phyloP scores from a whole-genome alignment of 352 stramenopile species.

The Stramenopiles sp. region DNA sequence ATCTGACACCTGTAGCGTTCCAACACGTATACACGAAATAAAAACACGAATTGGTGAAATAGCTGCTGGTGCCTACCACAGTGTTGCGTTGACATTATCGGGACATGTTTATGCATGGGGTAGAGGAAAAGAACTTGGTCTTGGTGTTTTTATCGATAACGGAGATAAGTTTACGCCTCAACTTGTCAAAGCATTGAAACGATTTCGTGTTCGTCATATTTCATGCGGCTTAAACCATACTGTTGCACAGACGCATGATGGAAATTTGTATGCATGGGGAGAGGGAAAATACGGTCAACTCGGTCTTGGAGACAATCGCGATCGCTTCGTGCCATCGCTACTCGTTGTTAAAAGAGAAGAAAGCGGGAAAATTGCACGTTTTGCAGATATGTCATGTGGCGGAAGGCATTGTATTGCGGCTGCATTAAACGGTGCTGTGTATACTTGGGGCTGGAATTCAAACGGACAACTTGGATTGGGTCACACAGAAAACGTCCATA shows the following conservation, averaged over 20 bases:
- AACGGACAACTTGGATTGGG: background rate
- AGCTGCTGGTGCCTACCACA: background rate
- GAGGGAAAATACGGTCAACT: background rate
- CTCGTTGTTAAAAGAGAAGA: background rate
- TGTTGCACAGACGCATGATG: background rate
- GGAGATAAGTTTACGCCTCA: background rate
- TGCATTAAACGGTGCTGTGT: background rate
- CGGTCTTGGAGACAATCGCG: background rate
- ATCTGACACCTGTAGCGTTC: background rate
- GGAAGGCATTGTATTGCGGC: slow-evolving; percentile 11
- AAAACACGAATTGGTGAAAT: slow-evolving; percentile 2
- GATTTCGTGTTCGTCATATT: background rate
- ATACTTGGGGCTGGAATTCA: slow-evolving; percentile 6
- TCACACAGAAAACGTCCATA: slow-evolving; percentile 16
- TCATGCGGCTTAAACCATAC: background rate
- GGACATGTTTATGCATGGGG: slow-evolving; percentile 14
- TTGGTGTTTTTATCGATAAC: background rate
- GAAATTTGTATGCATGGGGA: background rate
- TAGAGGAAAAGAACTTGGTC: slow-evolving; percentile 1
- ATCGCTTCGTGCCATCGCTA: background rate
- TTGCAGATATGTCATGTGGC: slow-evolving; percentile 2
- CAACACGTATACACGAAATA: slow-evolving; percentile 1
- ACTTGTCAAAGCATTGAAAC: background rate
- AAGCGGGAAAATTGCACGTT: background rate
- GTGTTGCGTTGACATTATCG: slow-evolving; percentile 13